Evolutionary conservation across 129 eudicot species (phyloP).

Genomic region (Lactuca sativa): DNA sequence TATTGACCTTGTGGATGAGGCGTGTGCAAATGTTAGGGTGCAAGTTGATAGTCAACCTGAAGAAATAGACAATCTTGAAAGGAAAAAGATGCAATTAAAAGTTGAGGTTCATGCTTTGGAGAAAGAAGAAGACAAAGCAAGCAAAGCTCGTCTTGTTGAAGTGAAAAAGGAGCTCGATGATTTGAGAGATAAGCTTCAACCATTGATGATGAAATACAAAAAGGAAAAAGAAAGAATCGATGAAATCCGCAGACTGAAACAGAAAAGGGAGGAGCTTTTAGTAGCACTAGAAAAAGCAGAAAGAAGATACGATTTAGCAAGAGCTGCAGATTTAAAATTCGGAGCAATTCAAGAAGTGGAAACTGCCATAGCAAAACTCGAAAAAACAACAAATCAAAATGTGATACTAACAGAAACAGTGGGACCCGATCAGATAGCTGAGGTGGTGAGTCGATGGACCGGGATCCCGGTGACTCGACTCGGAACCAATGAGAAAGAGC

Average conservation of each 20-base stretch:
- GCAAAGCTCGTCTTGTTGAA: conserved; percentile 87
- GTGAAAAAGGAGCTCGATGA: conserved; percentile 76
- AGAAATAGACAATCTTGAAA: conserved; percentile 90
- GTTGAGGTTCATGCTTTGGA: conserved; percentile 95
- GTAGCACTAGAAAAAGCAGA: conserved; percentile 78
- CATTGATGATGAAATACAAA: conserved; percentile 74
- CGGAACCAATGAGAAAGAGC: conserved; percentile 82
- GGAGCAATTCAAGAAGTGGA: conserved; percentile 93
- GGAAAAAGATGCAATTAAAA: conserved; percentile 86
- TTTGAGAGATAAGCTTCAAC: conserved; percentile 79
- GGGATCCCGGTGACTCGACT: conserved; percentile 95
- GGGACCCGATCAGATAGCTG: conserved; percentile 96
- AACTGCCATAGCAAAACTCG: conserved; percentile 67
- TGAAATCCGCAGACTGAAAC: conserved; percentile 77
- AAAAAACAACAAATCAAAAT: conserved; percentile 52
- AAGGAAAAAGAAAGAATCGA: conserved; percentile 85
- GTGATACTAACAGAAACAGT: conserved; percentile 80
- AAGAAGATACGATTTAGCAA: conserved; percentile 77
- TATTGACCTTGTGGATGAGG: conserved; percentile 93
- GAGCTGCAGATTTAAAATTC: conserved; percentile 88
- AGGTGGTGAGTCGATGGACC: conserved; percentile 98
- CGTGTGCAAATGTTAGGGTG: conserved; percentile 95
- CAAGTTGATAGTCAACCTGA: conserved; percentile 98
- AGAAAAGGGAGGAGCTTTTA: conserved; percentile 71
- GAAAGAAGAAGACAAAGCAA: conserved; percentile 95